Percentiles rank a stretch among this genome's conserved stretches.
These are phyloP conservation scores for Candida ulmi DNA, from an alignment of 805 yeast species.

Conservation along the genomic window DNA sequence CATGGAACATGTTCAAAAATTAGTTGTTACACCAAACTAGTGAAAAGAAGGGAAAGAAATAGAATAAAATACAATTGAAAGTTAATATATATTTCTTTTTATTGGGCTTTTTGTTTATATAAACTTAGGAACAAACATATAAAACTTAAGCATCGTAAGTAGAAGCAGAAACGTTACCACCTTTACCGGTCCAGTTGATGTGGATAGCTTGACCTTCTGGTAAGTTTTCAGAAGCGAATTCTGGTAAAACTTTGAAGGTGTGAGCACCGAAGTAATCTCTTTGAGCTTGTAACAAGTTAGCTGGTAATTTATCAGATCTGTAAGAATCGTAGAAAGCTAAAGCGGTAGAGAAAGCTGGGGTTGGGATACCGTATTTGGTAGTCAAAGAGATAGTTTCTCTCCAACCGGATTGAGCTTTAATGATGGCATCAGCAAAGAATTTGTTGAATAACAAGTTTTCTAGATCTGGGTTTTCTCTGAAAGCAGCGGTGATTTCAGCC, in stretches of 20 bases:
- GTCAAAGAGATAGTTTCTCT: slow-evolving; percentile 80
- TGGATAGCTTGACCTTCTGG: slow-evolving; percentile 84
- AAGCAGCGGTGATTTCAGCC: slow-evolving; percentile 95
- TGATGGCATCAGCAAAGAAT: slow-evolving; percentile 87
- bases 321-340: slow-evolving; percentile 97
- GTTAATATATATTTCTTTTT: no score
- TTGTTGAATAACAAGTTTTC: slow-evolving; percentile 95
- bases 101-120: no score
- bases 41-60: slow-evolving; percentile 12
- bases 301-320: slow-evolving; percentile 94
- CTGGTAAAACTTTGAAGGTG: slow-evolving; percentile 94
- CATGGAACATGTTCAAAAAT: slow-evolving; percentile 89
- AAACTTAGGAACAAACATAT: not conserved
- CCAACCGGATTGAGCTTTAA: slow-evolving; percentile 95
- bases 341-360: slow-evolving; percentile 97
- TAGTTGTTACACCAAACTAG: slow-evolving; percentile 50
- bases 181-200: slow-evolving; percentile 98
- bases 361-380: slow-evolving; percentile 84
- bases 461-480: slow-evolving; percentile 86
- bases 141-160: slow-evolving; percentile 77
- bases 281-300: slow-evolving; percentile 98
- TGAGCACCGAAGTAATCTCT: slow-evolving; percentile 99
- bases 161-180: slow-evolving; percentile 95
- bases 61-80: not conserved
- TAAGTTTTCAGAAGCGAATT: slow-evolving; percentile 66